These are phyloP conservation scores for Chondrostereum purpureum DNA, from an alignment of 1,284 basidiomycete genomes.

Conservation along the genomic window DNA sequence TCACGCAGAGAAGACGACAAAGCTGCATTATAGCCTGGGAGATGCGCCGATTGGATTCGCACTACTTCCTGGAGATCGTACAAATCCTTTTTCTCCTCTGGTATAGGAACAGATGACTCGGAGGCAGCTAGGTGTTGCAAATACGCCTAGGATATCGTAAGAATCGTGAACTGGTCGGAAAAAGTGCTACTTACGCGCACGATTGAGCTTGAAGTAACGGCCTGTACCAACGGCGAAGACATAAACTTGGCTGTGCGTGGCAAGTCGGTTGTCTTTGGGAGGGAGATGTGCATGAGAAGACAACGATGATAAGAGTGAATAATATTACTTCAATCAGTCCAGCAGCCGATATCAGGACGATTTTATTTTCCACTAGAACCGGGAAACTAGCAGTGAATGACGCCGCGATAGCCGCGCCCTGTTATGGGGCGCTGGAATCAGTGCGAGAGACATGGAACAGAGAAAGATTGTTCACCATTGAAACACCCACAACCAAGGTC, in stretches of 20 bases:
- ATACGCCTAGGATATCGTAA: slow-evolving; percentile 33
- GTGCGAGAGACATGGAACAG: neutral
- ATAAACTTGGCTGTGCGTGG: slow-evolving; percentile 67
- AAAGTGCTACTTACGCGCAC: slow-evolving; percentile 40
- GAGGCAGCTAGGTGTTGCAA: slow-evolving; percentile 39
- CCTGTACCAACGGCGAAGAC: slow-evolving; percentile 63
- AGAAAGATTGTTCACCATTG: slow-evolving; percentile 49
- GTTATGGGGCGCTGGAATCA: slow-evolving; percentile 2
- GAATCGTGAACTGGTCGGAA: slow-evolving; percentile 1
- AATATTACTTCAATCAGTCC: slow-evolving; percentile 64
- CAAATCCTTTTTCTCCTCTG: slow-evolving; percentile 1
- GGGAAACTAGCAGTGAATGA: slow-evolving; percentile 68
- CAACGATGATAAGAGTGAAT: slow-evolving; percentile 26
- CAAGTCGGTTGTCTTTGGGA: slow-evolving; percentile 53
- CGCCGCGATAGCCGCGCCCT: slow-evolving; percentile 69
- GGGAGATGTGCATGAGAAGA: slow-evolving; percentile 17
- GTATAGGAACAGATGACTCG: slow-evolving; percentile 7
- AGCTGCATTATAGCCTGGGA: slow-evolving; percentile 66
- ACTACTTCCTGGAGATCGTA: slow-evolving; percentile 26
- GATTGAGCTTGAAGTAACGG: slow-evolving; percentile 50
- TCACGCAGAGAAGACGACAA: slow-evolving; percentile 69
- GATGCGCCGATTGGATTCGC: slow-evolving; percentile 63
- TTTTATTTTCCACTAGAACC: slow-evolving; percentile 53
- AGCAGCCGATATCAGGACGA: slow-evolving; percentile 59
- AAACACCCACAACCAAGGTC: slow-evolving; percentile 59